These are phyloP conservation scores for Botrytis aclada DNA, from an alignment of 2,329 filamentous ascomycete genomes.

Conservation along the genomic window DNA sequence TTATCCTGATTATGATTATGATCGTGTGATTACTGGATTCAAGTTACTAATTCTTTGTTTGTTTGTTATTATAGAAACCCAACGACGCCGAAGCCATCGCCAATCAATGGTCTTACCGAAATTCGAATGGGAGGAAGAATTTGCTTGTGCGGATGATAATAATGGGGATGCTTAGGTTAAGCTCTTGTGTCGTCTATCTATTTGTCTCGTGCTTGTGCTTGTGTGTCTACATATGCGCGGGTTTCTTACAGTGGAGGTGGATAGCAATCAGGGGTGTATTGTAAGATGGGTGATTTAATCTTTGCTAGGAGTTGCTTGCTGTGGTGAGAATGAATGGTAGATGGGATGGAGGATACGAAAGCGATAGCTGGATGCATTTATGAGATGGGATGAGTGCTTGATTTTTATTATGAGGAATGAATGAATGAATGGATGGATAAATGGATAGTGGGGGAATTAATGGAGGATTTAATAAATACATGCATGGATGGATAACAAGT, in stretches of 20 bases:
- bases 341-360: no score
- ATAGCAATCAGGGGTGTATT: neutral
- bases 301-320: no score
- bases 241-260: neutral
- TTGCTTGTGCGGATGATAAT: neutral
- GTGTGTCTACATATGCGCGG: no score
- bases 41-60: no score
- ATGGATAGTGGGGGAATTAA: no score
- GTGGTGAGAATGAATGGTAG: no score
- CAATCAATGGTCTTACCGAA: neutral
- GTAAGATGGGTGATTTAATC: no score
- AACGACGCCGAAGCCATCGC: neutral
- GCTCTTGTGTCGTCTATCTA: neutral
- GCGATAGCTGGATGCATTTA: neutral
- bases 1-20: no score
- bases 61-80: neutral
- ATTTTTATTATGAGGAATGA: no score
- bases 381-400: neutral
- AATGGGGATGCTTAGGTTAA: neutral
- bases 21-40: no score
- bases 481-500: neutral
- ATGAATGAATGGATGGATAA: neutral
- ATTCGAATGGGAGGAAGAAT: constrained; percentile 5
- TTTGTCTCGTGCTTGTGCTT: no score
- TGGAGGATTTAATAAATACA: neutral